phyloP scores from a whole-genome alignment of 192 early-diverging fungal genomes.

The Gaertneriomyces semiglobifer region DNA sequence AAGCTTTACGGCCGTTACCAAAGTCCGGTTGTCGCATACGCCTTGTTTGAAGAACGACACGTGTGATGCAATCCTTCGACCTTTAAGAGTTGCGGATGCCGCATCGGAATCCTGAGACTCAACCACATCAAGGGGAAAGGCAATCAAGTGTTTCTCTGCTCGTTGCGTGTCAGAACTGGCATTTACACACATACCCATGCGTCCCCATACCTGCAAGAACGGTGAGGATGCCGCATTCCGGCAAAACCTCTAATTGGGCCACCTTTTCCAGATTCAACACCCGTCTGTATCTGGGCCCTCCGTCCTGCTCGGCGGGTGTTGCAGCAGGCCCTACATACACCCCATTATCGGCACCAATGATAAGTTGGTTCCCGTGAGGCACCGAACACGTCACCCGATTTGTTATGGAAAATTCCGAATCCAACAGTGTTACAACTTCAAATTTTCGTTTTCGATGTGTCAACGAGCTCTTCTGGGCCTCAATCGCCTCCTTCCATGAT shows the following conservation, averaged over 20 bases:
- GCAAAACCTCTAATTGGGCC: conserved; percentile 81
- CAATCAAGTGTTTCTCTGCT: conserved; percentile 38
- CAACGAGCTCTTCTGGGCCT: conserved; percentile 50
- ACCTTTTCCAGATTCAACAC: conserved; percentile 71
- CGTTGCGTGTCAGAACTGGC: background rate
- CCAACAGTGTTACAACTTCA: conserved; percentile 54
- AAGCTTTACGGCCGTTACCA: conserved; percentile 70
- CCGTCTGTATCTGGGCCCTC: conserved; percentile 23
- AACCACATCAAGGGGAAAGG: conserved; percentile 30
- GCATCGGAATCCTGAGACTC: conserved; percentile 4
- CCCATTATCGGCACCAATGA: conserved; percentile 83
- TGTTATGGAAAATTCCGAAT: conserved; percentile 48
- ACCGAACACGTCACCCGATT: conserved; percentile 59
- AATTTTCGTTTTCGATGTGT: conserved; percentile 45
- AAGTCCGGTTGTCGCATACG: conserved; percentile 48
- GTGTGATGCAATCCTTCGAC: conserved; percentile 56
- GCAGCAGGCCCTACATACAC: conserved; percentile 65
- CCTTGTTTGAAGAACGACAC: conserved; percentile 76
- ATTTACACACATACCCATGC: background rate
- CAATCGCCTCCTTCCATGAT: conserved; percentile 83
- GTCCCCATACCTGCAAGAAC: conserved; percentile 68
- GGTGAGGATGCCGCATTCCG: conserved; percentile 73
- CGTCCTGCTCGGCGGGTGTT: background rate
- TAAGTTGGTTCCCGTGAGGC: conserved; percentile 56
- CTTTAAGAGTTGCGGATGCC: conserved; percentile 23